Evolutionary conservation across 2,329 filamentous ascomycete species (phyloP), one percentile per base, ranked within the genome.

Genomic region (Ampelomyces quisqualis): DNA sequence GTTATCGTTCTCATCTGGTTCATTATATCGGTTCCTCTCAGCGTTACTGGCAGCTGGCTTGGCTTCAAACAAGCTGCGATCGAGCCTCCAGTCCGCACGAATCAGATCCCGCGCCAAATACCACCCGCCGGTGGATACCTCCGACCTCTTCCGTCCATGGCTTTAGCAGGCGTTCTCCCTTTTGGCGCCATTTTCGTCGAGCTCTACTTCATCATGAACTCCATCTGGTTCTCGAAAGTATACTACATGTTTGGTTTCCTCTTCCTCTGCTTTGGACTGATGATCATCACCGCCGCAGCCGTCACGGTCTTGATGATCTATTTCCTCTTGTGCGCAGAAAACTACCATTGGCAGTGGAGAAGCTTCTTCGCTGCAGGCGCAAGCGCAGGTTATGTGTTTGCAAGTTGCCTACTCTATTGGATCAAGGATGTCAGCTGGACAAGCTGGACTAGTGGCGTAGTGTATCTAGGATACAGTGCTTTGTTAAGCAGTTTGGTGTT

Each of bases 241-340:
- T 98, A 98, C 77, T 98, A 98, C 79, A 98, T 98, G 93, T 98
- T 98, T 61, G 93, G 93, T 15, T 98, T 98, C 78, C 76, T 98
- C 23, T 98, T 98, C 77, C 79, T 98, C 41, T 96, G 90, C 77
- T 98, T 95, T 64, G 90, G 88, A 8, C 80, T 98, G 34, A 96
- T 98, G 90, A 89, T 97, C 57, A 86, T 95, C 58, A 97, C 93
- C 1, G 90, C 86, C 44, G 91, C 91, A 0, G 85, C 90, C 1
- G 91, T 94, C 27, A 97, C 93, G 1, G 84, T 97, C 7, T 75
- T 98, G 13, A 85, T 97, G 78, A 88, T 96, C 0, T 98, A 98
- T 72, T 97, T 97, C 75, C 68, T 98, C 56, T 82, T 98, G 10
- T 97, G 91, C 65, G 84, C 88, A 0, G 93, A 98, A 73, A 93